These are phyloP conservation scores for Diophrys sp. DNA, from an alignment of 73 alveolate genomes.

Conservation along the genomic window DNA sequence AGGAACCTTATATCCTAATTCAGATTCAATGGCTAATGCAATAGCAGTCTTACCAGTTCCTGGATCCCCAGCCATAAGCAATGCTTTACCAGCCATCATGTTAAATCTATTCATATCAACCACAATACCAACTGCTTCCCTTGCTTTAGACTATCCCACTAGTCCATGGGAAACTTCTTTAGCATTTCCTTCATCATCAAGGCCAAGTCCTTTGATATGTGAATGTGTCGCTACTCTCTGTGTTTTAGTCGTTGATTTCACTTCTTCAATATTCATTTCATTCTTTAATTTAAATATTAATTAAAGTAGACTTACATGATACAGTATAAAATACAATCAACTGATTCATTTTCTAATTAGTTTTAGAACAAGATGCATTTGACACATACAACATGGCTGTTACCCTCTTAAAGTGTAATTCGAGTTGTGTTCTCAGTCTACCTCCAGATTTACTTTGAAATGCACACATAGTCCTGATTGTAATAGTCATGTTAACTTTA, in stretches of 20 bases:
- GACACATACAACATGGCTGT: no score
- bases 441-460: background rate
- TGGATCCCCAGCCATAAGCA: constrained; percentile 99
- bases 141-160: constrained; percentile 96
- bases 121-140: constrained; percentile 99
- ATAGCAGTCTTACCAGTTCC: constrained; percentile 99
- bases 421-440: no score
- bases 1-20: constrained; percentile 99
- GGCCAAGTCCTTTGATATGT: constrained; percentile 99
- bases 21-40: constrained; percentile 98
- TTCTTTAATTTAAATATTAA: background rate
- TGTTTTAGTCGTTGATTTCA: constrained; percentile 97
- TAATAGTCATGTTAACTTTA: no score
- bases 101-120: constrained; percentile 97
- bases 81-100: constrained; percentile 99
- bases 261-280: constrained; percentile 96
- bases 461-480: background rate
- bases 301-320: background rate
- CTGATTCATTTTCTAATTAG: no score
- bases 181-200: constrained; percentile 90
- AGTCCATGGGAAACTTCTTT: constrained; percentile 87
- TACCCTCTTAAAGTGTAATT: no score
- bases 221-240: constrained; percentile 97
- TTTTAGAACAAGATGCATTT: no score
- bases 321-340: no score